Evolutionary conservation across 257 asterid species (phyloP).

Genomic region (Solanum piurae): DNA sequence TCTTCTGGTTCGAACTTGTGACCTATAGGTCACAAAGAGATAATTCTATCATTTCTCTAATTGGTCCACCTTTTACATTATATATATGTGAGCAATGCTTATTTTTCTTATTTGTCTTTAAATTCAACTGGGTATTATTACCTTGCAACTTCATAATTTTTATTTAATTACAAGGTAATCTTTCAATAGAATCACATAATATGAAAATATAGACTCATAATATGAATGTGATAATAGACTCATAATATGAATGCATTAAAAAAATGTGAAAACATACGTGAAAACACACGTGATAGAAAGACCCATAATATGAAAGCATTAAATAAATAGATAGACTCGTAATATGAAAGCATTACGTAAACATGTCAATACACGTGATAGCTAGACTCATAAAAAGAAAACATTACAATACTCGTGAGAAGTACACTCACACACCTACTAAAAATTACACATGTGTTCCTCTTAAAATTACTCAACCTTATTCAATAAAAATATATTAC

Average conservation of each 20-base stretch:
- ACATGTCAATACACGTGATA: background rate
- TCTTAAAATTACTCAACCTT: background rate
- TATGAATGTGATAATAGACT: too few relatives aligned
- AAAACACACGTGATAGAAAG: too few relatives aligned
- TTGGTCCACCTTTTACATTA: background rate
- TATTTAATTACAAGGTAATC: too few relatives aligned
- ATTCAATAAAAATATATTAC: background rate
- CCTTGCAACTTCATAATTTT: background rate
- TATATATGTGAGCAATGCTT: too few relatives aligned
- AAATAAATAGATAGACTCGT: too few relatives aligned
- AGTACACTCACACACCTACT: background rate
- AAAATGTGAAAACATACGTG: background rate
- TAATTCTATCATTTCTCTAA: background rate
- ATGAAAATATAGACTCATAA: too few relatives aligned
- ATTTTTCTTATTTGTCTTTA: background rate
- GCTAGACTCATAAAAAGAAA: background rate
- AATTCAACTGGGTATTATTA: too few relatives aligned
- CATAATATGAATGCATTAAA: background rate
- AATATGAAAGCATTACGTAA: too few relatives aligned
- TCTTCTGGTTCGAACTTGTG: too few relatives aligned
- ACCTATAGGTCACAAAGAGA: too few relatives aligned
- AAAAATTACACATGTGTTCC: background rate
- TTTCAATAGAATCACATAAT: too few relatives aligned
- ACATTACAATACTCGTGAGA: background rate
- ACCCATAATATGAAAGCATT: too few relatives aligned